Base-by-base conservation (phyloP, 2,329 filamentous ascomycete genomes). In the Botrytis cinerea region DNA sequence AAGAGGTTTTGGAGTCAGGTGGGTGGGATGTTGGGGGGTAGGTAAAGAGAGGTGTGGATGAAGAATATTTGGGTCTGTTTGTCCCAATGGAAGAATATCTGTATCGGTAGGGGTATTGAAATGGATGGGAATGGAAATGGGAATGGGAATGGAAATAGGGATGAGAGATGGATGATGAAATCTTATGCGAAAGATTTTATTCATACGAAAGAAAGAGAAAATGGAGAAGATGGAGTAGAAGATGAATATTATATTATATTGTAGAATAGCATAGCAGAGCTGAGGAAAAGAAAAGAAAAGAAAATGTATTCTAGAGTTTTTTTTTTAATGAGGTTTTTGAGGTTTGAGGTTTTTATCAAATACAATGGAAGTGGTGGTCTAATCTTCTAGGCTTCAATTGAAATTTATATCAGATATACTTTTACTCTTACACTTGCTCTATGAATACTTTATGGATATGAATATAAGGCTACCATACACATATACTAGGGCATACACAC, bases 21-120 rank as follows among this genome's bases (percentile, higher is more conserved):
- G 76, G 90, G 88, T 84, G 93, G 95, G 81, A 96, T 97, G 91
- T 87, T 98, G 84, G 88, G 90, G 35, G 90, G 93, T 78, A 87
- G 93, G 84, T 97, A 79, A 51, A n/a, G 14, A 51, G 25, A 54
- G 25, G 51, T 28, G 25, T 54, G 25, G 51, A 28, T 54, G 14
- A 54, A 54, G 25, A 28, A n/a, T 28, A 16, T 16, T 54, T 16
- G 51, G 51, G 51, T 54, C 51, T 22, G 10, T 61, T 20, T 40
- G 38, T 14, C 12, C 40, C 8, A 16, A 61, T 61, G 59, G 25
- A 22, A 18, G 28, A 14, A 9, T 51, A 25, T 51, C 46, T 51
- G 22, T n/a, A 51, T 51, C 22, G 46, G 46, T 46, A 20, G 46
- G 46, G 46, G 25, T 51, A 51, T 51, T 48, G 32, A 40, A 10